A percentile compares a stretch with the other conserved stretches of the same genome.
Conservation (phyloP, 2,329 filamentous ascomycete genomes). For the Davidsoniella virescens region DNA sequence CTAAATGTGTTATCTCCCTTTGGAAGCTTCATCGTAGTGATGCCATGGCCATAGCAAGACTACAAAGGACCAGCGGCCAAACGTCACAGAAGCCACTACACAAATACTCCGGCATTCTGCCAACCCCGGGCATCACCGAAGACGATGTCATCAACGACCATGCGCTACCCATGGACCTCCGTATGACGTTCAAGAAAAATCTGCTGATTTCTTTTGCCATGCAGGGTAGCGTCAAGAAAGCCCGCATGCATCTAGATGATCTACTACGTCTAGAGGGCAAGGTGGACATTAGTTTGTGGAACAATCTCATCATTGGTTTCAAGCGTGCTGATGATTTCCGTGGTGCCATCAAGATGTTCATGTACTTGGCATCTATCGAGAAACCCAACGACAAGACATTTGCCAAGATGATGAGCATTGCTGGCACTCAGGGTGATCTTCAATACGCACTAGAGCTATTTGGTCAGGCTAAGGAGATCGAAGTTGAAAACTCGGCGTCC, state of each 20-base stretch:
- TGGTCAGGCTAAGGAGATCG: conserved; percentile 38
- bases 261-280: conserved; percentile 13
- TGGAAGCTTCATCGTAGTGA: conserved; percentile 8
- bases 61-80: not conserved
- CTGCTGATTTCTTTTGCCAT: conserved; percentile 6
- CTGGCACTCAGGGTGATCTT: conserved; percentile 55
- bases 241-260: conserved; percentile 9
- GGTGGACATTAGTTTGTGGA: conserved; percentile 52
- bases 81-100: not conserved
- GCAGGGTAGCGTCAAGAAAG: conserved; percentile 9
- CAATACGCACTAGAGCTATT: conserved; percentile 51
- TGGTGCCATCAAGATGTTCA: conserved; percentile 48
- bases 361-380: conserved; percentile 34
- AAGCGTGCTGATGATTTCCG: conserved; percentile 48
- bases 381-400: conserved; percentile 49
- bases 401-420: conserved; percentile 56
- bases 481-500: conserved; percentile 33
- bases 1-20: conserved; percentile 7
- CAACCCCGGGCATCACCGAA: not conserved
- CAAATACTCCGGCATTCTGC: not conserved
- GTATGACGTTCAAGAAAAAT: conserved; percentile 7
- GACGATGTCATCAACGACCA: conserved; percentile 2
- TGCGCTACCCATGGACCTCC: not conserved
- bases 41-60: not conserved
- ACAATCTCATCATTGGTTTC: conserved; percentile 59